These are phyloP conservation scores for Scopulariopsis brevicaulis DNA, from an alignment of 2,329 filamentous ascomycete species.

Conservation along the genomic window DNA sequence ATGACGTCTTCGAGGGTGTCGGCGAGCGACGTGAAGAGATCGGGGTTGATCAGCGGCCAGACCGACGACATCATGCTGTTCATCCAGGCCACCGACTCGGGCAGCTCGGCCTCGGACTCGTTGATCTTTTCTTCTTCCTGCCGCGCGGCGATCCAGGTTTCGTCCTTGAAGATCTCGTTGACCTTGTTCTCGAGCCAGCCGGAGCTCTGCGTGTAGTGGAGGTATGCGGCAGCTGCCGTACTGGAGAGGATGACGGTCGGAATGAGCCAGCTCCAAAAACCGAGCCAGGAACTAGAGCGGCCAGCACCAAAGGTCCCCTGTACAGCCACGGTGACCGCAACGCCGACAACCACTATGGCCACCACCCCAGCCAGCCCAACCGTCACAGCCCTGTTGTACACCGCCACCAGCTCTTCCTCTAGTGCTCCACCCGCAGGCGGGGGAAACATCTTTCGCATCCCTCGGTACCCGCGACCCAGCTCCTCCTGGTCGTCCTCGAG, in stretches of 20 bases:
- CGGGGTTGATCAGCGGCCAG: conserved; percentile 89
- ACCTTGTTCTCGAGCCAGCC: conserved; percentile 1
- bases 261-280: not conserved
- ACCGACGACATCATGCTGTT: conserved; percentile 76
- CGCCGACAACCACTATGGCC: not conserved
- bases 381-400: not conserved
- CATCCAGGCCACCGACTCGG: conserved; percentile 50
- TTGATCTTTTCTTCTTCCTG: not conserved
- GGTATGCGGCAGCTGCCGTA: not conserved
- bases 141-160: not conserved
- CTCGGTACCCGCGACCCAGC: not conserved
- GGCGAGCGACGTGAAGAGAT: conserved; percentile 87
- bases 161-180: not conserved
- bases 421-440: not conserved
- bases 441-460: conserved; percentile 3
- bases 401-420: not conserved
- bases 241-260: not conserved
- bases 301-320: too few species aligned
- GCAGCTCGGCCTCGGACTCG: not conserved
- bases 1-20: conserved; percentile 81
- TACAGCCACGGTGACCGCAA: not conserved
- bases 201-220: not conserved
- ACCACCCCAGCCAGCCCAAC: not conserved
- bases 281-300: not conserved
- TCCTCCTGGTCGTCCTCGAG: not conserved